A percentile compares a stretch with the other conserved stretches of the same genome.
Conservation (phyloP, 306 rosid genomes). For the Geum urbanum region DNA sequence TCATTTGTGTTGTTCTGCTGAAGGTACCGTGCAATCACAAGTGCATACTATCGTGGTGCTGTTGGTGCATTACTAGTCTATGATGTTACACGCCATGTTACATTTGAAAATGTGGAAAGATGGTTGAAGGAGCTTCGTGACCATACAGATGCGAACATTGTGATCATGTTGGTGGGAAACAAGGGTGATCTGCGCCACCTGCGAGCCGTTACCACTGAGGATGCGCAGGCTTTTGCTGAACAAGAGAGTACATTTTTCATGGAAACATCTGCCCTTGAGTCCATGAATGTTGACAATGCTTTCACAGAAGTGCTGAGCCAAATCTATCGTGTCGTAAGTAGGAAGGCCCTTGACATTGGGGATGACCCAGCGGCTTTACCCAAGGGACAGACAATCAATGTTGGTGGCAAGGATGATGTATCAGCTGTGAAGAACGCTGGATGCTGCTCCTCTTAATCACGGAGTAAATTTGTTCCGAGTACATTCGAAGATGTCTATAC, state of each 20-base stretch:
- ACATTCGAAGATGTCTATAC: constrained; percentile 30
- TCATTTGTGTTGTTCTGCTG: background rate
- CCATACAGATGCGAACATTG: constrained; percentile 80
- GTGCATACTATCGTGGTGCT: constrained; percentile 76
- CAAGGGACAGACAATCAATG: constrained; percentile 60
- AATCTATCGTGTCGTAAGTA: constrained; percentile 55
- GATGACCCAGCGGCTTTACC: constrained; percentile 78
- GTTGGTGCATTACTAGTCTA: constrained; percentile 85
- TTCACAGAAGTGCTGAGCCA: constrained; percentile 68
- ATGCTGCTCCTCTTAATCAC: constrained; percentile 51
- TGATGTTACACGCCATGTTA: constrained; percentile 73
- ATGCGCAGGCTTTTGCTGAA: constrained; percentile 54
- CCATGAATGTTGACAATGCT: constrained; percentile 66
- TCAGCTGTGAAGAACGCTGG: constrained; percentile 68
- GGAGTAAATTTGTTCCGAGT: constrained; percentile 11
- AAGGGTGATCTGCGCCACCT: constrained; percentile 75
- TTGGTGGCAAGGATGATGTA: constrained; percentile 61
- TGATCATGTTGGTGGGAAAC: constrained; percentile 74
- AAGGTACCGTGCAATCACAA: constrained; percentile 84
- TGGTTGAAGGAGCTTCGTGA: constrained; percentile 87
- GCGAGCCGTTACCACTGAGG: constrained; percentile 61
- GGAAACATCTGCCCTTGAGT: constrained; percentile 82
- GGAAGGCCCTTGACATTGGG: constrained; percentile 67
- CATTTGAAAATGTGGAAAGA: constrained; percentile 75
- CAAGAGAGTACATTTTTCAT: constrained; percentile 61